These are phyloP conservation scores for Discostella pseudostelligera DNA, from an alignment of 108 stramenopile genomes.

Conservation along the genomic window DNA sequence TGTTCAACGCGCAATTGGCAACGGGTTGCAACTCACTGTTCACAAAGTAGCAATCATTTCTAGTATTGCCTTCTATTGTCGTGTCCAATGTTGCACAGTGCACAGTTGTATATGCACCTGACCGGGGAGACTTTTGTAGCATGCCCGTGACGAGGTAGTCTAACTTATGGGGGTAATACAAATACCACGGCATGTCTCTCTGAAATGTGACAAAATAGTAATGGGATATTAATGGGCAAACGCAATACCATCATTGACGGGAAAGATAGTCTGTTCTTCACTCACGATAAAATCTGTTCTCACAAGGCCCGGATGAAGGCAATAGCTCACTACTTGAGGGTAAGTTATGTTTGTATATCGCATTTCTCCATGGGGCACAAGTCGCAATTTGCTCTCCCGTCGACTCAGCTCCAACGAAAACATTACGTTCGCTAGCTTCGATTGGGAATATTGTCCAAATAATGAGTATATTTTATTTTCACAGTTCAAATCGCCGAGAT, in stretches of 20 bases:
- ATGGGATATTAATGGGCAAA: no score
- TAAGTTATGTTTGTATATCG: neutral
- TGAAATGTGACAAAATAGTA: neutral
- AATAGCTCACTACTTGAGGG: conserved; percentile 40
- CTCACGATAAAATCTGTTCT: conserved; percentile 80
- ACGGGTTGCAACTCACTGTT: conserved; percentile 33
- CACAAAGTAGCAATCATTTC: conserved; percentile 42
- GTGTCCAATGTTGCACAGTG: conserved; percentile 45
- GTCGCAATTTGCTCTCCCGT: conserved; percentile 28
- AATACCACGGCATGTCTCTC: conserved; percentile 80
- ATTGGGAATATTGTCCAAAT: conserved; percentile 85
- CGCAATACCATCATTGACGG: no score
- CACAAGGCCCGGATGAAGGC: conserved; percentile 88
- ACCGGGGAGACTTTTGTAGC: conserved; percentile 73
- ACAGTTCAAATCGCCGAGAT: conserved; percentile 75
- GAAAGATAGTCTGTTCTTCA: no score
- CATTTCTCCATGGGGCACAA: no score
- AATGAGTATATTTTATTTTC: conserved; percentile 56
- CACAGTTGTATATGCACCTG: conserved; percentile 84
- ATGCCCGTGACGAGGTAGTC: conserved; percentile 50
- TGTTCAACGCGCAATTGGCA: conserved; percentile 7
- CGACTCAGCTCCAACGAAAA: conserved; percentile 68
- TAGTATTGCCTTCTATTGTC: neutral
- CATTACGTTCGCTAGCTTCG: conserved; percentile 86
- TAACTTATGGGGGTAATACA: conserved; percentile 59